Evolutionary conservation across 2,329 filamentous ascomycete genomes (phyloP), one percentile per base, ranked within the genome.

Genomic region (Dactylella cylindrospora): DNA sequence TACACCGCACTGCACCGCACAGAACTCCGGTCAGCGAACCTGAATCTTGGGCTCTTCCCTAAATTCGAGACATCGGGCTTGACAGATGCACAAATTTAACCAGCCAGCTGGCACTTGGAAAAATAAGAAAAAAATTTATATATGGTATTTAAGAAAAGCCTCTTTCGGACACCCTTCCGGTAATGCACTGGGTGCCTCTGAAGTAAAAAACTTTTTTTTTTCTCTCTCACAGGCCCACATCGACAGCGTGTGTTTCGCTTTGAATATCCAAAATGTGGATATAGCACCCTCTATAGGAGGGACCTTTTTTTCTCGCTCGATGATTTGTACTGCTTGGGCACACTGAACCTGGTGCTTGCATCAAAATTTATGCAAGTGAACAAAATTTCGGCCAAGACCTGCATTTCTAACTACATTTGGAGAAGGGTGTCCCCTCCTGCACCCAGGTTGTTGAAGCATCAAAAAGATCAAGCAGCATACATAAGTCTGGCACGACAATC

Each of bases 201-300:
- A n/a, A n/a, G n/a, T n/a, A n/a, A n/a, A n/a, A n/a, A n/a, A n/a
- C n/a, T n/a, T n/a, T n/a, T n/a, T n/a, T 49, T 47, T 62, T 32
- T 62, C 39, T 31, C 31, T 47, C 41, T 50, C 26, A 29, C 25
- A 22, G 57, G 50, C 57, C 57, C 57, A 62, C 57, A 32, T 61
- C 36, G 47, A 61, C 40, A 33, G 36, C 49, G 25, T 53, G 41
- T 49, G 36, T 54, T 54, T 62, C 57, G 57, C 57, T 62, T 62
- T 62, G 57, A 62, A 62, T 62, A 54, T 62, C 57, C 57, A 62
- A 54, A 62, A 40, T 62, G 57, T 62, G 57, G 57, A 54, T 62
- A 62, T n/a, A n/a, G n/a, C n/a, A n/a, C n/a, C n/a, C n/a, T n/a
- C n/a, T n/a, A n/a, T n/a, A 62, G 49, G 45, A 62, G 55, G 36